phyloP scores from a whole-genome alignment of 2,329 filamentous ascomycete genomes.

The Pseudogymnoascus sp. region DNA sequence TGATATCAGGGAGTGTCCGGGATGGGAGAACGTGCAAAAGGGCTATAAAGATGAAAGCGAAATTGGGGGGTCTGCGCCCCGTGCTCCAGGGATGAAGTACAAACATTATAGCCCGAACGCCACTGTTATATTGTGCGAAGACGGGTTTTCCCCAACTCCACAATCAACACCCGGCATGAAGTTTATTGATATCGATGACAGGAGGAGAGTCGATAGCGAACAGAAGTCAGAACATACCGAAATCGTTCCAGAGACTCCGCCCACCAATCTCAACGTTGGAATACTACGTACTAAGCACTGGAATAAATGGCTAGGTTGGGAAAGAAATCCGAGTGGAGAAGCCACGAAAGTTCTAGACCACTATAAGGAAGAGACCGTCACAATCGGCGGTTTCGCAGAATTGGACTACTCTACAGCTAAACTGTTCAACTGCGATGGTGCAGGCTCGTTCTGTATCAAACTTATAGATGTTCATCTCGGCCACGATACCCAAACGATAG shows the following conservation, averaged over 20 bases:
- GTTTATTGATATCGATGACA: neutral
- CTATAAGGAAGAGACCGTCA: neutral
- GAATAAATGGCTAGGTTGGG: slow-evolving; percentile 26
- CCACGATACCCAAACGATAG: slow-evolving; percentile 62
- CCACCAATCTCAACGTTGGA: slow-evolving; percentile 25
- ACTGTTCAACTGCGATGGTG: neutral
- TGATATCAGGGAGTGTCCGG: slow-evolving; percentile 62
- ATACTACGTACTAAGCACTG: slow-evolving; percentile 34
- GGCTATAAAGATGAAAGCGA: slow-evolving; percentile 74
- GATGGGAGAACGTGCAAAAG: slow-evolving; percentile 72
- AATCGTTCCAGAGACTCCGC: slow-evolving; percentile 6
- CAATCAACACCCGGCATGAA: neutral
- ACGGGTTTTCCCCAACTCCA: slow-evolving; percentile 20
- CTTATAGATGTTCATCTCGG: slow-evolving; percentile 66
- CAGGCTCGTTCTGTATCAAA: slow-evolving; percentile 14
- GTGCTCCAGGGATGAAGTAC: slow-evolving; percentile 98
- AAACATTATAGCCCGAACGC: slow-evolving; percentile 94
- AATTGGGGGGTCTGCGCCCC: slow-evolving; percentile 57
- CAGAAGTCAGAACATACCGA: neutral
- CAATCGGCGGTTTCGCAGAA: neutral
- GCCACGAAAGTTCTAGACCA: neutral
- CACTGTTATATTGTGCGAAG: slow-evolving; percentile 74
- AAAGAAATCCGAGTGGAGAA: neutral
- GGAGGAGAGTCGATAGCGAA: too few relatives aligned
- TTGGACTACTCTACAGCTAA: neutral